These are phyloP conservation scores for Fraxinus quadrangulata DNA, from an alignment of 257 asterid genomes.

Conservation along the genomic window DNA sequence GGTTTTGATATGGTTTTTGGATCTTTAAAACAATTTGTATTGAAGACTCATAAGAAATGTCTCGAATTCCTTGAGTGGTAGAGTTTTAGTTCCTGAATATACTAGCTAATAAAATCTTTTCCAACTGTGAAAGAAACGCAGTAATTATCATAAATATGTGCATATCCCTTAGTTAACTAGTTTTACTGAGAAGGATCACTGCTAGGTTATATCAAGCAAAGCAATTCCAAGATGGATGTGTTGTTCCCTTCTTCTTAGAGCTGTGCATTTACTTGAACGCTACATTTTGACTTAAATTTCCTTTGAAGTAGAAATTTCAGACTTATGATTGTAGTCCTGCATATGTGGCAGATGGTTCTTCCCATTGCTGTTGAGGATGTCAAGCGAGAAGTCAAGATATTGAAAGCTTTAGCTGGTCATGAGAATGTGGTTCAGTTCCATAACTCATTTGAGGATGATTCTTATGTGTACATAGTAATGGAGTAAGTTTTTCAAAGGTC, in stretches of 20 bases:
- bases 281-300: background rate
- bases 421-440: slow-evolving; percentile 95
- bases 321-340: slow-evolving; percentile 2
- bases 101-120: background rate
- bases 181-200: background rate
- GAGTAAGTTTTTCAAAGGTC: slow-evolving; percentile 65
- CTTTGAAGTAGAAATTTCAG: background rate
- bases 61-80: background rate
- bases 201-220: background rate
- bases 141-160: background rate
- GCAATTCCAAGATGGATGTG: background rate
- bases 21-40: background rate
- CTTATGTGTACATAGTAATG: slow-evolving; percentile 89
- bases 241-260: background rate
- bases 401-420: slow-evolving; percentile 93
- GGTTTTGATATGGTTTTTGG: background rate
- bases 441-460: slow-evolving; percentile 89
- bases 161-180: background rate
- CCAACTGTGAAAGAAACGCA: background rate
- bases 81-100: background rate
- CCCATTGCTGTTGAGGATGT: slow-evolving; percentile 99
- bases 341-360: slow-evolving; percentile 77
- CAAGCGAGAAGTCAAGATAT: slow-evolving; percentile 93
- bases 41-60: background rate
- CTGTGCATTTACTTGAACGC: background rate